Conservation (phyloP, 1,139 yeast species). For the Geotrichum fermentans region DNA sequence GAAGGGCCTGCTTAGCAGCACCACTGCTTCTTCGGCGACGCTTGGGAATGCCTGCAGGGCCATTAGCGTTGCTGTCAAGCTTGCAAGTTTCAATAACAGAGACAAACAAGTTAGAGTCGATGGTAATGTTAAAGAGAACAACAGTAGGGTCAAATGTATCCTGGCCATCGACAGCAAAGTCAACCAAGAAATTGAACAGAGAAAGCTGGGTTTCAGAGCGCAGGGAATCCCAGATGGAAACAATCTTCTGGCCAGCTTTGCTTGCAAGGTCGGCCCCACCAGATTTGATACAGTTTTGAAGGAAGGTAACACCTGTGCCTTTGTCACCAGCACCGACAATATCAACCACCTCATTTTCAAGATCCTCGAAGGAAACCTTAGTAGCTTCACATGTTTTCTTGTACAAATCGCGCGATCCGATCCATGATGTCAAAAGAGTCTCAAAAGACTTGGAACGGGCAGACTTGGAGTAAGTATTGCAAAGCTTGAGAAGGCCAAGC, state of each 20-base stretch:
- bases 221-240: constrained; percentile 50
- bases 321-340: constrained; percentile 58
- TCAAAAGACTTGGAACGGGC: constrained; percentile 26
- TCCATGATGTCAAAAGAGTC: constrained; percentile 40
- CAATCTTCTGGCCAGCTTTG: constrained; percentile 49
- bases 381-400: constrained; percentile 44
- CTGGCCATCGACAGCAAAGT: constrained; percentile 44
- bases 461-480: constrained; percentile 38
- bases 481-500: constrained; percentile 40
- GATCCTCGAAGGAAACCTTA: constrained; percentile 47
- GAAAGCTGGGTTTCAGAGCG: constrained; percentile 55
- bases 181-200: constrained; percentile 58
- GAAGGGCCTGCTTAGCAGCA: constrained; percentile 68
- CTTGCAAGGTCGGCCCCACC: constrained; percentile 50
- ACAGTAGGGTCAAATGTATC: constrained; percentile 51
- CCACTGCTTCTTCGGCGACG: constrained; percentile 76
- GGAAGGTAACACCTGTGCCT: constrained; percentile 54
- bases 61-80: constrained; percentile 34
- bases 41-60: constrained; percentile 41
- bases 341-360: constrained; percentile 53
- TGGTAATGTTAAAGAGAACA: constrained; percentile 46
- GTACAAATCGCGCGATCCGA: constrained; percentile 45
- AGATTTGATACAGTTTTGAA: constrained; percentile 47
- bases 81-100: constrained; percentile 50
- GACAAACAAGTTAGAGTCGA: constrained; percentile 47